phyloP scores from a whole-genome alignment of 208 protist species.

The Crithidia sp. region DNA sequence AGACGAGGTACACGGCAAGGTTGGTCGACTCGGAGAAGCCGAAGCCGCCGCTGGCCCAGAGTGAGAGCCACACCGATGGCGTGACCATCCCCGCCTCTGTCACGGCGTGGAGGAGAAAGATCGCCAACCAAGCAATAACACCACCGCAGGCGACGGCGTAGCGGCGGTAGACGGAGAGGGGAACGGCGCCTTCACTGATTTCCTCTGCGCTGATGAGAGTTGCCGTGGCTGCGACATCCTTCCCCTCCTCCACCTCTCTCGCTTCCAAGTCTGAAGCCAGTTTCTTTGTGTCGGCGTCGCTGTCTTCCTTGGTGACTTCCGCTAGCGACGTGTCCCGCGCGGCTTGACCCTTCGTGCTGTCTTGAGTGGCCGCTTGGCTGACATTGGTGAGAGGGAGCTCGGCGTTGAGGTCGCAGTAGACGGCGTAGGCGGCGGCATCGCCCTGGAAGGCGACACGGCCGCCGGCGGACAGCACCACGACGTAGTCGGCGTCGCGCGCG shows the following conservation, averaged over 20 bases:
- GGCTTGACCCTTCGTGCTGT: no score
- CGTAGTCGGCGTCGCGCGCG: conserved; percentile 63
- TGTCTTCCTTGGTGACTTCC: not conserved
- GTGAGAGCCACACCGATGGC: conserved; percentile 47
- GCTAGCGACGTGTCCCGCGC: not conserved
- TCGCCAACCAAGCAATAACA: conserved; percentile 34
- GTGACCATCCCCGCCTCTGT: conserved; percentile 32
- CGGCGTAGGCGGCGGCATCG: conserved; percentile 32
- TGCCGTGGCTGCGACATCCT: not conserved
- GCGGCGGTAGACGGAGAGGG: conserved; percentile 33
- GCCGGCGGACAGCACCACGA: conserved; percentile 76
- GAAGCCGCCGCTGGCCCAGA: conserved; percentile 53
- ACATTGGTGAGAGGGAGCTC: not conserved
- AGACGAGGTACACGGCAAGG: conserved; percentile 8
- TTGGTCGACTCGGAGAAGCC: conserved; percentile 14
- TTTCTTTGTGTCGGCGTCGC: not conserved
- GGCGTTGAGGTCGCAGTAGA: conserved; percentile 22
- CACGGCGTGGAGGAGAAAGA: not conserved
- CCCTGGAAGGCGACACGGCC: conserved; percentile 47
- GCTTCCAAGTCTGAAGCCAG: not conserved
- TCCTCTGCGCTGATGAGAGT: conserved; percentile 8
- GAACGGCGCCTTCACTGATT: conserved; percentile 46
- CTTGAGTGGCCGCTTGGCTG: not conserved
- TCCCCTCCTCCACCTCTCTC: no score
- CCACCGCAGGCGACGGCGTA: conserved; percentile 42